These are phyloP conservation scores for Apiospora malaysiana DNA, from an alignment of 2,329 filamentous ascomycete species.

Conservation along the genomic window DNA sequence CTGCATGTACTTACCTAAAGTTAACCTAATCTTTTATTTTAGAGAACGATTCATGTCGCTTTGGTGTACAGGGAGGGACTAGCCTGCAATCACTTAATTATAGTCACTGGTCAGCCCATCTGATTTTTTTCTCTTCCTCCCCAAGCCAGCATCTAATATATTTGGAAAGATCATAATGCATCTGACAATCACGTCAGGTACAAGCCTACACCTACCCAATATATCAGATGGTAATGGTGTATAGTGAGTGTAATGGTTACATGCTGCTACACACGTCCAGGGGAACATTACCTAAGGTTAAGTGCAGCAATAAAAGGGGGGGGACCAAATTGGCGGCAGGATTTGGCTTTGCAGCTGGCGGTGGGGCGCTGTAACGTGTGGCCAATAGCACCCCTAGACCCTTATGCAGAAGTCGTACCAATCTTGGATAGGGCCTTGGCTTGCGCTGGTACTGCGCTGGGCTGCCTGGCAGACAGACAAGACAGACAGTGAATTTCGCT, in stretches of 20 bases:
- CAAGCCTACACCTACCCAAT: no score
- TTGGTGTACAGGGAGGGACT: not conserved
- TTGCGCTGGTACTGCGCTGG: not conserved
- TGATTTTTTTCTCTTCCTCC: no score
- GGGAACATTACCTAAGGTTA: not conserved
- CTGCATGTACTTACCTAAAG: not conserved
- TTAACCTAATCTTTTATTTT: not conserved
- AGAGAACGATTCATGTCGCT: not conserved
- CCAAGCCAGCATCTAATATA: no score
- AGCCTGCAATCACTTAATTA: not conserved
- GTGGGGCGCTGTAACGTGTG: not conserved
- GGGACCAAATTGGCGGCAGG: not conserved
- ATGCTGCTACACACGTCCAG: no score
- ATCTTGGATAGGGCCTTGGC: constrained; percentile 7
- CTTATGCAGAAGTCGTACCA: not conserved
- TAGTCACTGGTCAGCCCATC: no score
- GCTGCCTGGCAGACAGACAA: not conserved
- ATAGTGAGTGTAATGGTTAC: no score
- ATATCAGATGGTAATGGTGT: no score
- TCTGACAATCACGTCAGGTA: no score
- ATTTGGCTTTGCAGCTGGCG: not conserved
- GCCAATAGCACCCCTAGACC: not conserved
- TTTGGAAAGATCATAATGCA: no score
- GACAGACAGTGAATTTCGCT: not conserved
- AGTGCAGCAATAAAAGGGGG: not conserved